Evolutionary conservation across 805 yeast genomes (phyloP).

Genomic region (Metschnikowia drakensbergensis): DNA sequence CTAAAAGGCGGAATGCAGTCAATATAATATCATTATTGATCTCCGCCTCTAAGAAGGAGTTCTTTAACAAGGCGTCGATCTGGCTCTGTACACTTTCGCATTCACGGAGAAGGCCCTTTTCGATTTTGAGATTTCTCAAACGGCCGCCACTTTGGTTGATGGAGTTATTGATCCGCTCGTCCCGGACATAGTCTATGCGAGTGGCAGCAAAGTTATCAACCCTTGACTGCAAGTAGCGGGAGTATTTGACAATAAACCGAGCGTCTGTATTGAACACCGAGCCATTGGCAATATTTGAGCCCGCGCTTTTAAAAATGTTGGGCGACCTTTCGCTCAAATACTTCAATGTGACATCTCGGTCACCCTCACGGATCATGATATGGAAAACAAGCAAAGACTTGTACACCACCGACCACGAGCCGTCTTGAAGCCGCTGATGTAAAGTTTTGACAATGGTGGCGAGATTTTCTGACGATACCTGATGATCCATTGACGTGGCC

Average conservation of each 20-base stretch:
- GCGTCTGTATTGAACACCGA: conserved; percentile 45
- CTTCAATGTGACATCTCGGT: conserved; percentile 63
- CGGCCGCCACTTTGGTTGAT: conserved; percentile 53
- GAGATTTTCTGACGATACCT: conserved; percentile 48
- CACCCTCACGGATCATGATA: conserved; percentile 91
- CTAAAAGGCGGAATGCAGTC: conserved; percentile 81
- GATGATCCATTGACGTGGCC: conserved; percentile 53
- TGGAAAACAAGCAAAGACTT: conserved; percentile 83
- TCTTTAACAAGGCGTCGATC: conserved; percentile 68
- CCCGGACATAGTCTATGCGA: conserved; percentile 73
- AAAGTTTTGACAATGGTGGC: conserved; percentile 65
- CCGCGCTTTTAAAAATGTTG: conserved; percentile 45
- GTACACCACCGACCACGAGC: conserved; percentile 89
- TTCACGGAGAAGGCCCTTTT: conserved; percentile 78
- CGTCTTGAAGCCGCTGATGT: conserved; percentile 59
- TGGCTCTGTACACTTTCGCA: conserved; percentile 82
- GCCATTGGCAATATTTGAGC: conserved; percentile 36
- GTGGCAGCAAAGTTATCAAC: conserved; percentile 66
- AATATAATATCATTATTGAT: conserved; percentile 79
- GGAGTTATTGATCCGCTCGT: conserved; percentile 47
- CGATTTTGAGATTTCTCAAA: conserved; percentile 60
- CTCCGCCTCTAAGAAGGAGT: conserved; percentile 75
- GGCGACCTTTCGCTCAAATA: conserved; percentile 49
- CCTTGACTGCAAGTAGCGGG: conserved; percentile 64
- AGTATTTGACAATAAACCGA: conserved; percentile 58